A percentile compares a stretch with the other conserved stretches of the same genome.
Conservation (phyloP, 208 protist genomes). For the Sergeia podlipaevii region DNA sequence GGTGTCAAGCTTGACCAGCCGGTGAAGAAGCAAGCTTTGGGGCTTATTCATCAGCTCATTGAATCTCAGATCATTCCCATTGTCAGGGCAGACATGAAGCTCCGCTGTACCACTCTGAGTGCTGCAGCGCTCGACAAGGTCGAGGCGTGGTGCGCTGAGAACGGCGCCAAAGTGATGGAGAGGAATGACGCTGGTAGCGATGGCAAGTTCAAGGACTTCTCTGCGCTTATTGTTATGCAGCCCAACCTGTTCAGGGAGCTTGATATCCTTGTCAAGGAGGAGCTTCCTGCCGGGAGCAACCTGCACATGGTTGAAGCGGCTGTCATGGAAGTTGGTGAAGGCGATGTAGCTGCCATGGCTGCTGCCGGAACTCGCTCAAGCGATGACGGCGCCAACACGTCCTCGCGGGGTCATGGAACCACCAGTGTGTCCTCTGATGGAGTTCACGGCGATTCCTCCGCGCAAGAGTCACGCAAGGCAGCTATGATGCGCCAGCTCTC, state of each 20-base stretch:
- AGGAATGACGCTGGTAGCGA: background rate
- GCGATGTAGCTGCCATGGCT: constrained; percentile 1
- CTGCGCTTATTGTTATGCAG: constrained; percentile 58
- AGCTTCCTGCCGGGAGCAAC: constrained; percentile 50
- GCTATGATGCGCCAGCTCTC: no score
- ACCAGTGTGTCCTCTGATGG: no score
- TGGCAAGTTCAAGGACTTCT: constrained; percentile 10
- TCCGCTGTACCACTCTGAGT: constrained; percentile 69
- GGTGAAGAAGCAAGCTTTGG: constrained; percentile 93
- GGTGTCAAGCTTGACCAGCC: constrained; percentile 87
- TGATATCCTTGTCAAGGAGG: constrained; percentile 66
- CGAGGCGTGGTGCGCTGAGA: constrained; percentile 48
- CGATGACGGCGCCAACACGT: background rate
- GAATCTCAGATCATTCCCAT: constrained; percentile 90
- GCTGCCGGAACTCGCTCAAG: background rate
- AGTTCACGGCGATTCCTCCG: no score
- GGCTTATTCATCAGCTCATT: constrained; percentile 90
- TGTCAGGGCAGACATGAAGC: constrained; percentile 91
- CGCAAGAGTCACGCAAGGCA: no score
- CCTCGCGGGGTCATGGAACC: no score
- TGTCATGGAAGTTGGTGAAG: constrained; percentile 42
- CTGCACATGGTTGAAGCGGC: constrained; percentile 76
- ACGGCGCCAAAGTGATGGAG: constrained; percentile 47
- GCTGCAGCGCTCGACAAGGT: constrained; percentile 37
- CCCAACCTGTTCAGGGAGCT: constrained; percentile 71